Conservation (phyloP, 2,329 filamentous ascomycete species). For the Sphaceloma murrayae region DNA sequence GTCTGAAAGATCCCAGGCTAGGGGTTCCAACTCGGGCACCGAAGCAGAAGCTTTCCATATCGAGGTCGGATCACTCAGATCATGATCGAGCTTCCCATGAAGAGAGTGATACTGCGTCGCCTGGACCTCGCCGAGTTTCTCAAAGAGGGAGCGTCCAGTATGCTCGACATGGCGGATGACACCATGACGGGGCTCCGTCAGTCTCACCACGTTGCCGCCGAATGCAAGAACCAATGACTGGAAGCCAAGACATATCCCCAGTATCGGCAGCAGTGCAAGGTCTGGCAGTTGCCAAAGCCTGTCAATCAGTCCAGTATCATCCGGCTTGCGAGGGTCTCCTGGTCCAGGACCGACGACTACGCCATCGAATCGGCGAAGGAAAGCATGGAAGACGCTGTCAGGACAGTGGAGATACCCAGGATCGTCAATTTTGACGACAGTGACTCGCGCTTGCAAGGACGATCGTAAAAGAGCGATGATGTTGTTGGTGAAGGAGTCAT, state of each 20-base stretch:
- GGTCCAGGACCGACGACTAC: conserved; percentile 87
- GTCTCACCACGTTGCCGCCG: conserved; percentile 55
- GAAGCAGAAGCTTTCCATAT: conserved; percentile 32
- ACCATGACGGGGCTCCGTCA: conserved; percentile 70
- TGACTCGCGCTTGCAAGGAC: conserved; percentile 57
- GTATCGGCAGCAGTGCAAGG: conserved; percentile 57
- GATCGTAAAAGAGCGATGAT: conserved; percentile 73
- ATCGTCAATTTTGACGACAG: conserved; percentile 56
- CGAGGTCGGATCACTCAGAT: conserved; percentile 28
- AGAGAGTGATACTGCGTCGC: conserved; percentile 71
- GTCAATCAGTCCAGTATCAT: conserved; percentile 76
- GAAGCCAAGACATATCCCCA: conserved; percentile 85
- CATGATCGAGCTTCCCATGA: conserved; percentile 37
- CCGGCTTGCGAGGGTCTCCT: conserved; percentile 60
- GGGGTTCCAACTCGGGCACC: conserved; percentile 33
- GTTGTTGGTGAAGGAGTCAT: conserved; percentile 95
- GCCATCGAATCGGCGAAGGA: conserved; percentile 60
- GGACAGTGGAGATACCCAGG: conserved; percentile 27
- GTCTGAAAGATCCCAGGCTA: conserved; percentile 42
- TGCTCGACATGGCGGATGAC: conserved; percentile 63
- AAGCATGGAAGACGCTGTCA: conserved; percentile 32
- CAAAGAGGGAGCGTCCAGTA: conserved; percentile 54
- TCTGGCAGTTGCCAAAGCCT: conserved; percentile 61
- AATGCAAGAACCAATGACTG: conserved; percentile 66
- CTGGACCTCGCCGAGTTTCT: conserved; percentile 47